These are phyloP conservation scores for Russula sp. DNA, from an alignment of 768 basidiomycete species.

Conservation along the genomic window DNA sequence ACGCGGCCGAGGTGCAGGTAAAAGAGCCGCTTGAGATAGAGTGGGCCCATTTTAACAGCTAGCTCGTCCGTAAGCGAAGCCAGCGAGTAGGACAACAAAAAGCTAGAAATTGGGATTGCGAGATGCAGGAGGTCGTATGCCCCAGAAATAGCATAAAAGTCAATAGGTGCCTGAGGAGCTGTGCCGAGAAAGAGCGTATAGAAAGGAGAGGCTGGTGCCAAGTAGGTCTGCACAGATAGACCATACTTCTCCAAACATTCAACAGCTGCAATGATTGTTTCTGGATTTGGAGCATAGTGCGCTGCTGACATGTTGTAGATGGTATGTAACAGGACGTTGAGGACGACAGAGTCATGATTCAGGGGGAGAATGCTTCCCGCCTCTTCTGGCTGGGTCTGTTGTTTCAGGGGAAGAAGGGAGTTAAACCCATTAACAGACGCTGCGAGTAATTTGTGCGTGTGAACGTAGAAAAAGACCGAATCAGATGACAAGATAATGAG, in stretches of 20 bases:
- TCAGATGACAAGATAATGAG: constrained; percentile 63
- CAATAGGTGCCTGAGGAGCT: constrained; percentile 61
- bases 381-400: constrained; percentile 32
- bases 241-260: constrained; percentile 55
- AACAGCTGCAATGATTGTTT: constrained; percentile 49
- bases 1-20: constrained; percentile 78
- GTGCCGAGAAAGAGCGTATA: constrained; percentile 55
- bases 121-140: constrained; percentile 60
- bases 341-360: constrained; percentile 49
- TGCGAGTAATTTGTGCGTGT: constrained; percentile 47
- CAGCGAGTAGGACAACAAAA: constrained; percentile 66
- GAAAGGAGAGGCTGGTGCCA: constrained; percentile 48
- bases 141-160: constrained; percentile 67
- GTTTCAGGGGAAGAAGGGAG: constrained; percentile 43
- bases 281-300: constrained; percentile 65
- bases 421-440: constrained; percentile 62
- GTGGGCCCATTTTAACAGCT: constrained; percentile 60
- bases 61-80: constrained; percentile 62
- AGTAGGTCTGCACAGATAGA: constrained; percentile 40
- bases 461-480: constrained; percentile 79
- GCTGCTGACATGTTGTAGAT: constrained; percentile 67
- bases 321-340: constrained; percentile 69
- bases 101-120: constrained; percentile 66
- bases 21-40: constrained; percentile 75
- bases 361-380: constrained; percentile 50